These are phyloP conservation scores for Echium plantagineum DNA, from an alignment of 257 asterid species.

Conservation along the genomic window DNA sequence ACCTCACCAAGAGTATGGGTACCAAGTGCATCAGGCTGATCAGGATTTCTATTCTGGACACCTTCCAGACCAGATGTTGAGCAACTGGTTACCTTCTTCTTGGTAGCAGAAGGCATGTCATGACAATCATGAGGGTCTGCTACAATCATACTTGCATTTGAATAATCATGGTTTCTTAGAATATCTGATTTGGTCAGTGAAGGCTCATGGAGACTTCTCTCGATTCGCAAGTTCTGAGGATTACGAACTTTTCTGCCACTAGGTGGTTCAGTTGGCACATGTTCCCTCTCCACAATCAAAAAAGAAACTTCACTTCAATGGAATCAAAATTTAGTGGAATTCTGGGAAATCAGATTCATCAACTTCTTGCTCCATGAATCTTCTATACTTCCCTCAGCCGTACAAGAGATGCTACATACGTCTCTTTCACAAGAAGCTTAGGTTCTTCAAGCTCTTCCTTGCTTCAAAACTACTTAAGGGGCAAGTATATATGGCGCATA, in stretches of 20 bases:
- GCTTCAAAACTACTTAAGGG: too few species aligned
- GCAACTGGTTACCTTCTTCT: slow-evolving; percentile 20
- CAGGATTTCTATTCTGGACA: slow-evolving; percentile 17
- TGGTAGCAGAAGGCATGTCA: slow-evolving; percentile 19
- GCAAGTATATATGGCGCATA: too few species aligned
- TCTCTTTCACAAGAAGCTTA: too few species aligned
- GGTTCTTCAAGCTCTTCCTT: too few species aligned
- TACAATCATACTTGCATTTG: slow-evolving; percentile 22
- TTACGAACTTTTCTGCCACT: slow-evolving; percentile 21
- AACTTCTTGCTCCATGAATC: too few species aligned
- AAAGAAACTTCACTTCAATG: too few species aligned
- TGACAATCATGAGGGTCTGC: slow-evolving; percentile 17
- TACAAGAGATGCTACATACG: too few species aligned
- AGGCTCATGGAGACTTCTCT: slow-evolving; percentile 23
- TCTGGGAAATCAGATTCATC: too few species aligned
- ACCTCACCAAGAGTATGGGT: slow-evolving; percentile 21
- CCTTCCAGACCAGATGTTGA: slow-evolving; percentile 16
- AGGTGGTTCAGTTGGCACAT: slow-evolving; percentile 16
- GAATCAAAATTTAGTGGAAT: too few species aligned
- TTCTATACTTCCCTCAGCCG: too few species aligned
- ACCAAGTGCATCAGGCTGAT: slow-evolving; percentile 18
- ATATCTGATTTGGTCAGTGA: slow-evolving; percentile 24
- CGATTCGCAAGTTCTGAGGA: slow-evolving; percentile 24
- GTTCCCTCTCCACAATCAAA: slow-evolving; percentile 69
- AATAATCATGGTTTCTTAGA: slow-evolving; percentile 17